phyloP scores from a whole-genome alignment of 108 stramenopile genomes.

The Nitzschia sp. region DNA sequence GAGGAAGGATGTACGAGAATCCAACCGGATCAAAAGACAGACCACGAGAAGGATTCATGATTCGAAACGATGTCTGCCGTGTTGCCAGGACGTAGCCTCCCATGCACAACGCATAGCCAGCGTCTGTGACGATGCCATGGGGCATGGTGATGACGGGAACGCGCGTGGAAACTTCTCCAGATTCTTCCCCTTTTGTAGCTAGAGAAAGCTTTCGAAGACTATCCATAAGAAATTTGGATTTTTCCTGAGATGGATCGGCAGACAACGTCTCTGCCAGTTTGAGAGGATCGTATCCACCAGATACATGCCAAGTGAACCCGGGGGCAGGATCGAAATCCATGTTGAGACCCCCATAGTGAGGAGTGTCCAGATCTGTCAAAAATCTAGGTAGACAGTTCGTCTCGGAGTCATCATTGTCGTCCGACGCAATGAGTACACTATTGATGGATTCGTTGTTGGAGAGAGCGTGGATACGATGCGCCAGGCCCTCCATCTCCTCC shows the following conservation, averaged over 20 bases:
- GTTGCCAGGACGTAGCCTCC: conserved; percentile 80
- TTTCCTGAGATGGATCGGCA: conserved; percentile 2
- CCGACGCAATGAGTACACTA: conserved; percentile 64
- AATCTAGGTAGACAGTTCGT: conserved; percentile 25
- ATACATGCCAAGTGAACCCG: conserved; percentile 53
- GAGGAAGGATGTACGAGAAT: conserved; percentile 70
- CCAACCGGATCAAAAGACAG: conserved; percentile 82
- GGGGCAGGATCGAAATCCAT: conserved; percentile 38
- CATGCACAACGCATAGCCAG: conserved; percentile 68
- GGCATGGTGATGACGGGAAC: conserved; percentile 72
- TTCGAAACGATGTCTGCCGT: conserved; percentile 53
- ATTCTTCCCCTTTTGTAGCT: conserved; percentile 54
- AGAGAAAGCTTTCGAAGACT: conserved; percentile 51
- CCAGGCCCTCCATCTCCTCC: conserved; percentile 71
- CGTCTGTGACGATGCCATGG: conserved; percentile 74
- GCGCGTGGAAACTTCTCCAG: conserved; percentile 30
- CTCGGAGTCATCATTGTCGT: conserved; percentile 48
- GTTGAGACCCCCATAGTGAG: conserved; percentile 10
- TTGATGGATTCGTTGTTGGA: conserved; percentile 63
- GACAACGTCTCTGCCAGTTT: conserved; percentile 28
- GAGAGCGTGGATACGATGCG: conserved; percentile 63
- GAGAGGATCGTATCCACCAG: conserved; percentile 76
- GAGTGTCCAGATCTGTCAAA: conserved; percentile 23
- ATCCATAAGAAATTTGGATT: conserved; percentile 45
- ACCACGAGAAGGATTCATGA: conserved; percentile 74